phyloP scores from a whole-genome alignment of 108 stramenopile species.

The Asterionellopsis glacialis region DNA sequence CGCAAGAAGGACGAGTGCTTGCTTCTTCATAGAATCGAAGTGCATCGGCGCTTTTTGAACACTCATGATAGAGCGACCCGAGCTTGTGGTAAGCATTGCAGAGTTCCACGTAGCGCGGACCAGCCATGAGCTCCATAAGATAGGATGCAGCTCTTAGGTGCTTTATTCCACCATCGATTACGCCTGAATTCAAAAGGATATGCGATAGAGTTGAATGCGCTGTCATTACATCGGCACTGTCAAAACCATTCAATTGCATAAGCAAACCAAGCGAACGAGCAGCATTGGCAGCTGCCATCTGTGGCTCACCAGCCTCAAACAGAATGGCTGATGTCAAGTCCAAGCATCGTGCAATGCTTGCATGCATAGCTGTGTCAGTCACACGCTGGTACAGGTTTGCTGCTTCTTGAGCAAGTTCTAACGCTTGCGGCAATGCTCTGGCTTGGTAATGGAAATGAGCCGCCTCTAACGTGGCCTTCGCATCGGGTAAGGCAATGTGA shows the following conservation, averaged over 20 bases:
- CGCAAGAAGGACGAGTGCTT: constrained; percentile 31
- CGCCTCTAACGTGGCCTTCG: constrained; percentile 60
- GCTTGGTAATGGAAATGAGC: constrained; percentile 52
- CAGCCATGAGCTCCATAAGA: constrained; percentile 75
- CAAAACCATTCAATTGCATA: constrained; percentile 79
- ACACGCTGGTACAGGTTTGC: constrained; percentile 69
- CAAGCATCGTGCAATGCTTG: constrained; percentile 63
- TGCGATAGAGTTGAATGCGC: constrained; percentile 59
- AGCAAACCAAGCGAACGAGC: constrained; percentile 68
- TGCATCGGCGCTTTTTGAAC: constrained; percentile 35
- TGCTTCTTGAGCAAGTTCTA: constrained; percentile 82
- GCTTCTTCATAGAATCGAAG: constrained; percentile 57
- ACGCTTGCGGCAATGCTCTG: constrained; percentile 51
- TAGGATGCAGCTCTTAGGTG: constrained; percentile 84
- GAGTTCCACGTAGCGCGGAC: constrained; percentile 72
- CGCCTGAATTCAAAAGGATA: constrained; percentile 39
- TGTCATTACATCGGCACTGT: constrained; percentile 51
- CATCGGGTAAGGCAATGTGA: constrained; percentile 81
- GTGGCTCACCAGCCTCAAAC: constrained; percentile 62
- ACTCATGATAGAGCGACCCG: constrained; percentile 73
- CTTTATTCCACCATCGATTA: constrained; percentile 45
- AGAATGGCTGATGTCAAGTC: constrained; percentile 70
- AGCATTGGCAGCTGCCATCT: constrained; percentile 58
- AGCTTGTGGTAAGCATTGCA: constrained; percentile 73
- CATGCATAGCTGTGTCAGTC: constrained; percentile 67